Evolutionary conservation across 495 filamentous ascomycete genomes (phyloP).

Genomic region (Penicillium manginii): DNA sequence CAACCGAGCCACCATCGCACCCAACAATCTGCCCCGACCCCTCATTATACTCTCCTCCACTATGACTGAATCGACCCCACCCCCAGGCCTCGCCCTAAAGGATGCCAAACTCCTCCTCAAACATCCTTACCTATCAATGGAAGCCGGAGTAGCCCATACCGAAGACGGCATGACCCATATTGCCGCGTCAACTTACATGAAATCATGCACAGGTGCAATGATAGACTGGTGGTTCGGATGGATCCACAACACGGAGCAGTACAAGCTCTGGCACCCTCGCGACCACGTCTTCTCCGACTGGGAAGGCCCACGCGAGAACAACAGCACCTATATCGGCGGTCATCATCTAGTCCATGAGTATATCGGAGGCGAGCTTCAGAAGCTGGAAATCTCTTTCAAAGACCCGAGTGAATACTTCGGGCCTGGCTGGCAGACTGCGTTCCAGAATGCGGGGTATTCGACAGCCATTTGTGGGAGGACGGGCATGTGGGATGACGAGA

Average conservation of each 20-base stretch:
- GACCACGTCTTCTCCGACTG: slow-evolving; percentile 14
- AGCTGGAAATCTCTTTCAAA: slow-evolving; percentile 10
- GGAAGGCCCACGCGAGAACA: slow-evolving; percentile 9
- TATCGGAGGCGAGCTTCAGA: slow-evolving; percentile 2
- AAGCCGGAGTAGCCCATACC: slow-evolving; percentile 2
- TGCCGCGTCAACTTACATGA: slow-evolving; percentile 14
- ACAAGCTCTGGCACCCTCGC: slow-evolving; percentile 11
- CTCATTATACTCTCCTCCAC: neutral
- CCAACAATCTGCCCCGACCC: too few relatives aligned
- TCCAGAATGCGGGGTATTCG: slow-evolving; percentile 2
- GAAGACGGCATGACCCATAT: slow-evolving; percentile 5
- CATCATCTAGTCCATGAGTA: slow-evolving; percentile 13
- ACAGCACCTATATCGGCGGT: slow-evolving; percentile 12
- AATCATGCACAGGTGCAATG: slow-evolving; percentile 1
- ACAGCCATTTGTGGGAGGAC: slow-evolving; percentile 9
- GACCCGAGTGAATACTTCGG: slow-evolving; percentile 10
- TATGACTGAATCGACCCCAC: neutral
- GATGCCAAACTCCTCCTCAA: slow-evolving; percentile 8
- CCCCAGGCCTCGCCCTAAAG: slow-evolving; percentile 1
- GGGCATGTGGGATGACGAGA: slow-evolving; percentile 6
- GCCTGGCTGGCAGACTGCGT: neutral
- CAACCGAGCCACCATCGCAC: too few relatives aligned
- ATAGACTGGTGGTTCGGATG: slow-evolving; percentile 15
- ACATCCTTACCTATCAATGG: slow-evolving; percentile 6
- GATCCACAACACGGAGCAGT: slow-evolving; percentile 12